phyloP scores from a whole-genome alignment of 2,329 filamentous ascomycete genomes.

The Didymella arachidicola region DNA sequence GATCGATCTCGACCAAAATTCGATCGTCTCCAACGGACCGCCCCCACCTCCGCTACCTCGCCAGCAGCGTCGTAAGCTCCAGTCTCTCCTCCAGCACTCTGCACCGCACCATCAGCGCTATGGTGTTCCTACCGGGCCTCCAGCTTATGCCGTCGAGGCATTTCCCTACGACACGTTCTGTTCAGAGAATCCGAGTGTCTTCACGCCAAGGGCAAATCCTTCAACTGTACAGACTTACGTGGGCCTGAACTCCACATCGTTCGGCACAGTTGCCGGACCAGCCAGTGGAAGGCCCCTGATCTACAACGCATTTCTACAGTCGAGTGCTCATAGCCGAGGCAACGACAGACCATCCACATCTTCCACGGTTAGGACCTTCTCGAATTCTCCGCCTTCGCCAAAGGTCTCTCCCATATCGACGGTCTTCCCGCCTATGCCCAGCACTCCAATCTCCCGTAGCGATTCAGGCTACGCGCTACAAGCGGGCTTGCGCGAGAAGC shows the following conservation, averaged over 20 bases:
- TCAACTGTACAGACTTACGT: constrained; percentile 86
- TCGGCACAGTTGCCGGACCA: constrained; percentile 71
- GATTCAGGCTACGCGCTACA: constrained; percentile 91
- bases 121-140: constrained; percentile 86
- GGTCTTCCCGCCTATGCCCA: constrained; percentile 77
- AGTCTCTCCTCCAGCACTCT: constrained; percentile 85
- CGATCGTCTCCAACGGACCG: constrained; percentile 81
- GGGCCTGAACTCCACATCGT: constrained; percentile 86
- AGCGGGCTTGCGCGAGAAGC: constrained; percentile 87
- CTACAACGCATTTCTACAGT: constrained; percentile 89
- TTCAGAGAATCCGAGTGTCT: constrained; percentile 82
- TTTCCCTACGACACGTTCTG: constrained; percentile 91
- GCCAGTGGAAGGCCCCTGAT: constrained; percentile 68
- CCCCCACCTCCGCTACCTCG: constrained; percentile 81
- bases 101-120: constrained; percentile 89
- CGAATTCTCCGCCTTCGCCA: constrained; percentile 64
- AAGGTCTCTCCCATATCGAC: constrained; percentile 77
- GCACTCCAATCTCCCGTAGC: constrained; percentile 82
- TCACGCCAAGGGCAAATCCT: constrained; percentile 72
- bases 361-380: constrained; percentile 45
- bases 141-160: constrained; percentile 89
- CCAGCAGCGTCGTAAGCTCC: constrained; percentile 87
- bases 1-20: constrained; percentile 90
- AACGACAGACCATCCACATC: constrained; percentile 73
- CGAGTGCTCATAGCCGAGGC: constrained; percentile 68